Evolutionary conservation across 1,284 basidiomycete species (phyloP).

Genomic region (Melampsora abietis-canadensis): DNA sequence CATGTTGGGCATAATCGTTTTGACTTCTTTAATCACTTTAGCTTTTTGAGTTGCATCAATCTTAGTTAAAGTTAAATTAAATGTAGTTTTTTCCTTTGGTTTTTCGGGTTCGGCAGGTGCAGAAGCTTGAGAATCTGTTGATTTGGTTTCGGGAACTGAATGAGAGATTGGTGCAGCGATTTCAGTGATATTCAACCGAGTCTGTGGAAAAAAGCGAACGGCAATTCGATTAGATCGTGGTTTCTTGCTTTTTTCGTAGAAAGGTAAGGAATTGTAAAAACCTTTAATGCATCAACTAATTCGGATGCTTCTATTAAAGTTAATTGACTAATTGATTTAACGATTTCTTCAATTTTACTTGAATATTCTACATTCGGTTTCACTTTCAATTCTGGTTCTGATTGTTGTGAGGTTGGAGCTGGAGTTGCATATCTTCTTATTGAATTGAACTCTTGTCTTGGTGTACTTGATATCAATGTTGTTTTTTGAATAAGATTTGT

Average conservation of each 20-base stretch:
- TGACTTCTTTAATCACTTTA: constrained; percentile 97
- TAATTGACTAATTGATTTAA: constrained; percentile 86
- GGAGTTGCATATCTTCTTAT: constrained; percentile 22
- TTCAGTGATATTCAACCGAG: constrained; percentile 93
- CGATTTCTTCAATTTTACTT: constrained; percentile 75
- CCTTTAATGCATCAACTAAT: constrained; percentile 86
- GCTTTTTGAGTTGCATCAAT: constrained; percentile 87
- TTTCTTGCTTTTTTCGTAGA: too few species aligned
- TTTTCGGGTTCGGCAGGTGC: constrained; percentile 66
- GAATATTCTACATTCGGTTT: constrained; percentile 1
- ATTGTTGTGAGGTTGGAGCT: constrained; percentile 29
- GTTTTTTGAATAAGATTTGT: too few species aligned
- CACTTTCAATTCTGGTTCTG: neutral
- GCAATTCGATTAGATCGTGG: neutral
- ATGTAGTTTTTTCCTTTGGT: constrained; percentile 97
- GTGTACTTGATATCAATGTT: too few species aligned
- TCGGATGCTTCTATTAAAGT: constrained; percentile 96
- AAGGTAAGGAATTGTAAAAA: constrained; percentile 51
- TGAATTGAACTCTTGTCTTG: too few species aligned
- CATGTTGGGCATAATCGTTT: constrained; percentile 87
- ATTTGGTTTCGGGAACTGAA: constrained; percentile 60
- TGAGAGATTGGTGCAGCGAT: constrained; percentile 94
- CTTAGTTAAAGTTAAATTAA: constrained; percentile 89
- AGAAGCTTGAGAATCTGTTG: constrained; percentile 62
- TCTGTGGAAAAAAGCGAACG: constrained; percentile 57